Base-by-base conservation (phyloP, 768 basidiomycete genomes). In the Termitomyces titanicus region DNA sequence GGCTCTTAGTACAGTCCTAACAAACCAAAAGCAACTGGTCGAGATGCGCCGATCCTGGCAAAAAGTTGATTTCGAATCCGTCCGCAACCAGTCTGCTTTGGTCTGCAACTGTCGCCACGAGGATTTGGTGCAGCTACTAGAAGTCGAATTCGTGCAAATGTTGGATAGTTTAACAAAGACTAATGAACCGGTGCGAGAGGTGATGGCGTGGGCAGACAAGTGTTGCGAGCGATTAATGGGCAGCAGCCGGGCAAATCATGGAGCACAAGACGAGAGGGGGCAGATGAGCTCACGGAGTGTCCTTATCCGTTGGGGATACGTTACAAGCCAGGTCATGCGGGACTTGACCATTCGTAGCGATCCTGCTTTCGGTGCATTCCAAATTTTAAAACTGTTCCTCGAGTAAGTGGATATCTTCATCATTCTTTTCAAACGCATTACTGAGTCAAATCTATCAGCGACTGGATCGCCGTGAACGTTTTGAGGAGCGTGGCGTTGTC, bases 81-180 rank as follows among this genome's bases (percentile, higher is more conserved):
- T 94, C 53, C 83, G 92, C 57, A 94, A 94, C 64, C 92, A 94
- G 65, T 91, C 89, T n/a, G 92, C 92, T 17, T 74, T 94, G 63
- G 92, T 94, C 27, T 93, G 92, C 79, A 93, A 94, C 66, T 94
- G 92, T 68, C 87, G 92, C 47, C 91, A 93, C 61, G 92, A 93
- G 70, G 90, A 93, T 63, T 79, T 94, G 47, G 82, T 90, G 39
- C 90, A 93, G 62, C 78, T 93, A 46, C 71, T 94, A 46, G 92
- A 94, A 67, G 86, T 89, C 52, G 89, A 94, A 68, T 92, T 92
- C 67, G 85, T 89, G 20, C 68, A 72, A n/a, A 72, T 94, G 70
- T 72, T 94, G 72, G 89, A 92, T 38, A 77, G 80, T 54, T 74
- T 91, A 34, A 64, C 79, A 33, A 88, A 89, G 73, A 89, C 81